Conservation (phyloP, 441 rosid genomes). For the Breynia disticha region DNA sequence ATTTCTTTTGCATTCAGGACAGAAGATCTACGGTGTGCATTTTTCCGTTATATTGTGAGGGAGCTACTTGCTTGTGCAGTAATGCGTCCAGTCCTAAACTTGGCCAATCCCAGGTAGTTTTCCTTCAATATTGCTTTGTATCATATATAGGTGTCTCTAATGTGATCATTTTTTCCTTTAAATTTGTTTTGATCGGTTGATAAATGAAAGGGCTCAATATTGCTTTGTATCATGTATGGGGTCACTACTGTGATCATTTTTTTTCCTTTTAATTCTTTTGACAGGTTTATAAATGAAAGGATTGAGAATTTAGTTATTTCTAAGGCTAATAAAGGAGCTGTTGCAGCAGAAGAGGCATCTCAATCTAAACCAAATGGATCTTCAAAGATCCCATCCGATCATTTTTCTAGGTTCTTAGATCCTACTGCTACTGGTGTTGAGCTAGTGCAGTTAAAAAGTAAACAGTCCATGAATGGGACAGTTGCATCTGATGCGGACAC, state of each 20-base stretch:
- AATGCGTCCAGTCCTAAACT: conserved; percentile 80
- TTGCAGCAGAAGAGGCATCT: conserved; percentile 42
- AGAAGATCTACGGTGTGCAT: conserved; percentile 80
- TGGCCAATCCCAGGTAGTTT: conserved; percentile 79
- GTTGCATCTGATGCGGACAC: conserved; percentile 30
- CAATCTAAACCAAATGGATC: conserved; percentile 48
- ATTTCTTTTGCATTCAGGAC: conserved; percentile 71
- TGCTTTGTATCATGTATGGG: conserved; percentile 58
- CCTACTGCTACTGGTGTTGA: conserved; percentile 90
- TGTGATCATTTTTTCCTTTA: conserved; percentile 17
- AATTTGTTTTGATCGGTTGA: conserved; percentile 43
- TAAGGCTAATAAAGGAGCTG: conserved; percentile 47
- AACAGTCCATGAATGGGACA: conserved; percentile 32
- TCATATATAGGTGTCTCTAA: conserved; percentile 19
- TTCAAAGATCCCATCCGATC: conserved; percentile 58
- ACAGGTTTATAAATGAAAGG: conserved; percentile 91
- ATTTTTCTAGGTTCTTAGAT: conserved; percentile 60
- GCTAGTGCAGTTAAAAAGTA: conserved; percentile 74
- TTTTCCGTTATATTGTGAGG: conserved; percentile 67
- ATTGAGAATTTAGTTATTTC: conserved; percentile 68
- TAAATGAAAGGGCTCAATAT: conserved; percentile 90
- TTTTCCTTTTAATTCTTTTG: too few species aligned
- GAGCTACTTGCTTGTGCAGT: conserved; percentile 98
- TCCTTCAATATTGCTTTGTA: conserved; percentile 12
- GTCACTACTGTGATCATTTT: conserved; percentile 39